Base-by-base conservation (phyloP, 129 eudicot genomes). In the Tanacetum coccineum region DNA sequence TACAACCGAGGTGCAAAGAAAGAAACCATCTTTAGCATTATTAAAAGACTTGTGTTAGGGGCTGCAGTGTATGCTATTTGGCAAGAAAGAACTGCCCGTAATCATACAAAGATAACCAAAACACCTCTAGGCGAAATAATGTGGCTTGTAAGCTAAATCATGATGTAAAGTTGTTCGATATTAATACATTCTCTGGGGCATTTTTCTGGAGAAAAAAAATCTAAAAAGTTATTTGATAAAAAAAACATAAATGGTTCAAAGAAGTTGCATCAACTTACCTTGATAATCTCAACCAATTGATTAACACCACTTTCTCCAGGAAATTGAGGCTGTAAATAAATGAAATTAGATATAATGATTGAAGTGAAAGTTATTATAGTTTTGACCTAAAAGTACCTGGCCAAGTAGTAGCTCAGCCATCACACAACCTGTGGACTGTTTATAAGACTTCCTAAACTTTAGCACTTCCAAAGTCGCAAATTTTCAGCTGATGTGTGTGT, bases 261-360 rank as follows among this genome's bases (percentile, higher is more conserved):
- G 63, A 55, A 58, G 18, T 45, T 45, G 57, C 40, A 50, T 32
- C 57, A 67, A 56, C 47, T 70, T 56, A 93, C 96, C 97, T 94
- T 94, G 47, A 94, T 94, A 60, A 94, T 89, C 91, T 94, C 99
- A 81, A 94, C 99, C 50, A 94, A 82, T 77, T 94, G 99, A 77
- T 94, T 97, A 39, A 94, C 99, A 39, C 99, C 99, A 80, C 99
- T 94, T 76, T 94, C 99, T 62, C 99, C 99, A 36, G 99, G 99
- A 80, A 94, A 94, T 74, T 89, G 71, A 73, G 99, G 99, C 99
- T 94, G 99, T 42, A 64, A 15, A 70, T 57, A 53, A 68, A 54
- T 22, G 67, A 8, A 18, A 62, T 74, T 69, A 61, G 18, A 53
- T 7, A 72, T 36, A 21, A 44, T 44, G 28, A 39, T 60, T 32